Conservation (phyloP, 371 early-diverging fungal species). For the Funneliformis caledonium region DNA sequence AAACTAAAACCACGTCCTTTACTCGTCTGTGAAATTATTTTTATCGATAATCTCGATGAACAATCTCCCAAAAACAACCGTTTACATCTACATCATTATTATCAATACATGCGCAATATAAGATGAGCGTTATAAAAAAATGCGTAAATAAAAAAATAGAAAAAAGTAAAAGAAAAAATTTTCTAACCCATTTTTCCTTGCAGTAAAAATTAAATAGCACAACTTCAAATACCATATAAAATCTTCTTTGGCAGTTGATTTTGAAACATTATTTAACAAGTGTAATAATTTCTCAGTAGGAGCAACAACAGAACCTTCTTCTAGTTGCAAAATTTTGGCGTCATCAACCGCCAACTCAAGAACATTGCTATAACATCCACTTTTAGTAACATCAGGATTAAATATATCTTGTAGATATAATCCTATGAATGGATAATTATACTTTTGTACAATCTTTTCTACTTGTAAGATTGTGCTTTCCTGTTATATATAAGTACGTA, state of each 20-base stretch:
- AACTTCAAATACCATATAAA: constrained; percentile 41
- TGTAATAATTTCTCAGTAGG: constrained; percentile 41
- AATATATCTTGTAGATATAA: constrained; percentile 56
- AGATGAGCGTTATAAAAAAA: neutral
- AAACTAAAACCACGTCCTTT: constrained; percentile 87
- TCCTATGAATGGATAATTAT: constrained; percentile 41
- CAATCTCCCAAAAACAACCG: constrained; percentile 79
- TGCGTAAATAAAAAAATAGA: neutral
- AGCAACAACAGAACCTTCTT: constrained; percentile 7
- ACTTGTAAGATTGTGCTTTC: constrained; percentile 45
- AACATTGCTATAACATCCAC: constrained; percentile 22
- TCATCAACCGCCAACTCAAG: constrained; percentile 23
- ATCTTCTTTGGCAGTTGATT: constrained; percentile 47
- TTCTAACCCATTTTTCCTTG: constrained; percentile 32
- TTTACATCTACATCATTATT: constrained; percentile 54
- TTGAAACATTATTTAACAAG: constrained; percentile 44
- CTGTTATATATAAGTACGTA: constrained; percentile 5
- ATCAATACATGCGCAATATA: neutral
- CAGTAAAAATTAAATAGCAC: constrained; percentile 23
- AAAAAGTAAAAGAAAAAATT: neutral
- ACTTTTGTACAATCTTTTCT: constrained; percentile 45
- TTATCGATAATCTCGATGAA: constrained; percentile 79
- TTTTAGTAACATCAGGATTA: constrained; percentile 40
- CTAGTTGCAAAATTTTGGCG: neutral
- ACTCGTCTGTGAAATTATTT: constrained; percentile 76